Base-by-base conservation (phyloP, 192 early-diverging fungal genomes). In the Funneliformis mosseae region DNA sequence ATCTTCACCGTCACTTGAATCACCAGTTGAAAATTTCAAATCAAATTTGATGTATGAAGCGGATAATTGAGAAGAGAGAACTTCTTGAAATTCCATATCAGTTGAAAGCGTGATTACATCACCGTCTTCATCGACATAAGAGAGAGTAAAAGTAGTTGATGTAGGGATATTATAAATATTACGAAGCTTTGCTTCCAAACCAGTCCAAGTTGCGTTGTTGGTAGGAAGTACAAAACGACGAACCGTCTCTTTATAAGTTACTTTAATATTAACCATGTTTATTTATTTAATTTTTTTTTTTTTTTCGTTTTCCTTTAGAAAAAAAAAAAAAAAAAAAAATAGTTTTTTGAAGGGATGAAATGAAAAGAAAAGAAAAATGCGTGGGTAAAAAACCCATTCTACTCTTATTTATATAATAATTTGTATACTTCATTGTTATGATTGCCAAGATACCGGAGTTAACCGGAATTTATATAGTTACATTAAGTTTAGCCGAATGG, bases 31-130 rank as follows among this genome's bases (percentile, higher is more conserved):
- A 55, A 55, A 55, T 55, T 55, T 55, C 5, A 55, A n/a, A 6
- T 55, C 10, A 64, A 64, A 64, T 64, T 64, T 64, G 12, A 64
- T 25, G 27, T n/a, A 27, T 23, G 63, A 8, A 4, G 27, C 63
- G 1, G 33, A 33, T 33, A 10, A 1, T 16, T 59, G 50, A 14
- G n/a, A 27, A 64, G 63, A 64, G 25, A 64, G 23, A 64, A 64
- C 10, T 45, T 71, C 69, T 45, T 45, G 33, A 39, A 72, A 41
- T 72, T 72, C 70, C 5, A 45, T 5, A 72, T 72, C 70, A 41
- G 70, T 45, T 45, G 70, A 72, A 16, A 72, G 27, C 3, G 70
- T 72, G 45, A 72, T 72, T 45, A 72, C 21, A 46, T 72, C 70
- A 21, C 25, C 27, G 5, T 72, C 70, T 16, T 72, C 70, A 8